Percentiles rank a stretch among this genome's conserved stretches.
These are phyloP conservation scores for Blumeriella jaapii DNA, from an alignment of 2,329 filamentous ascomycete genomes.

Conservation along the genomic window DNA sequence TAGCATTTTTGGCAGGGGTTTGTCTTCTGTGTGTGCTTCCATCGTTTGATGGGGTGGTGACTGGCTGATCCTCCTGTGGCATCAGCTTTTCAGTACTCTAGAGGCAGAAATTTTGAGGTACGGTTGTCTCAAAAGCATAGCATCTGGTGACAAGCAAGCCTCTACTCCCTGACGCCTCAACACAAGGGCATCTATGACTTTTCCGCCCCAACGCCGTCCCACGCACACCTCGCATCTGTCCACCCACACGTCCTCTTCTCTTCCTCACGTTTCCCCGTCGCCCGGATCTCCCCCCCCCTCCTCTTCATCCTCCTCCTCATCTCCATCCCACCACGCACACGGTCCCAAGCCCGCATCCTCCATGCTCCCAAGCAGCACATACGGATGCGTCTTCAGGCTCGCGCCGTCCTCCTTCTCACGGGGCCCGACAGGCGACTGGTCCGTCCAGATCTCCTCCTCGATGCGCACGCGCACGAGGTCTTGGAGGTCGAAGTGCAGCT, in stretches of 20 bases:
- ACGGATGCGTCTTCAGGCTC: slow-evolving; percentile 48
- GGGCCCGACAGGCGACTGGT: slow-evolving; percentile 66
- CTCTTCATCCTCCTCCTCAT: slow-evolving; percentile 14
- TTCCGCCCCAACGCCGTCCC: not conserved
- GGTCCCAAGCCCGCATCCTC: slow-evolving; percentile 49
- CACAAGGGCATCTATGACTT: no score
- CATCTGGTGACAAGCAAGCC: no score
- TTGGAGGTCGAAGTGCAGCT: slow-evolving; percentile 79
- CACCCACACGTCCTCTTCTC: not conserved
- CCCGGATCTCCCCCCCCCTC: not conserved
- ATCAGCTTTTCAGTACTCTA: no score
- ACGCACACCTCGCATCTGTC: no score
- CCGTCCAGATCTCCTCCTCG: slow-evolving; percentile 81
- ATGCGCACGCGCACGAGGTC: slow-evolving; percentile 82
- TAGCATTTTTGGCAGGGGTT: no score
- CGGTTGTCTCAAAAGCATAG: no score
- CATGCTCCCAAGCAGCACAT: slow-evolving; percentile 57
- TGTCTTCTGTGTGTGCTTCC: no score
- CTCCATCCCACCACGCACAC: slow-evolving; percentile 50
- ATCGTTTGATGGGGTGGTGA: no score
- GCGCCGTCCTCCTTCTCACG: slow-evolving; percentile 33
- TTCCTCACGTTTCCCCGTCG: not conserved
- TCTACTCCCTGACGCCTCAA: no score
- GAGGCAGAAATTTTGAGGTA: no score
- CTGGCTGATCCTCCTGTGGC: no score